Conservation (phyloP, 2,329 filamentous ascomycete genomes). For the Diplodia mutila region DNA sequence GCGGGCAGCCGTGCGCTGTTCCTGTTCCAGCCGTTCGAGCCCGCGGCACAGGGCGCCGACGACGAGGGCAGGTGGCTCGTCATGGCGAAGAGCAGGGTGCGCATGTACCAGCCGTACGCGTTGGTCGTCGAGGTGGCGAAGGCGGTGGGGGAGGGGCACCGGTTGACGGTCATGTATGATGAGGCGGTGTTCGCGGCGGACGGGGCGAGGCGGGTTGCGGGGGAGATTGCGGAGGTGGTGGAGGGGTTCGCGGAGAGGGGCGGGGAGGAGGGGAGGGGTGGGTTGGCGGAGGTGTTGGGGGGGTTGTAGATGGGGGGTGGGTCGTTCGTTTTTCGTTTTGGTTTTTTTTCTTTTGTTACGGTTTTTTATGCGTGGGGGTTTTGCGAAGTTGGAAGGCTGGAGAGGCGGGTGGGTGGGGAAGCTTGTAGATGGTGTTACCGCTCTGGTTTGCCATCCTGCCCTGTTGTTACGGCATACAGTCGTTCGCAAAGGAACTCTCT, state of each 20-base stretch:
- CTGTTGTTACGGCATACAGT: no score
- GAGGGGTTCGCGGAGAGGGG: not conserved
- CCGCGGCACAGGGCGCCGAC: constrained; percentile 28
- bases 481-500: no score
- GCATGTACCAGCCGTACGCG: constrained; percentile 26
- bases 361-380: no score
- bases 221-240: not conserved
- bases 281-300: not conserved
- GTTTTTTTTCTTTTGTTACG: no score
- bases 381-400: no score
- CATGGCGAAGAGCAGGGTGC: constrained; percentile 27
- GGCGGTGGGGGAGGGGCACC: not conserved
- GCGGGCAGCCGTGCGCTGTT: constrained; percentile 32
- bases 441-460: no score
- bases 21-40: constrained; percentile 42
- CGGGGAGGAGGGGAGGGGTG: not conserved
- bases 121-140: constrained; percentile 27
- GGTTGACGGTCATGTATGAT: not conserved
- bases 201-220: not conserved
- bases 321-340: no score
- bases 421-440: no score
- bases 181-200: not conserved
- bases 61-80: constrained; percentile 28
- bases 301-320: not conserved
- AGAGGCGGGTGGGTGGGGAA: no score